Conservation (phyloP, 306 rosid genomes). For the Ormosia emarginata region DNA sequence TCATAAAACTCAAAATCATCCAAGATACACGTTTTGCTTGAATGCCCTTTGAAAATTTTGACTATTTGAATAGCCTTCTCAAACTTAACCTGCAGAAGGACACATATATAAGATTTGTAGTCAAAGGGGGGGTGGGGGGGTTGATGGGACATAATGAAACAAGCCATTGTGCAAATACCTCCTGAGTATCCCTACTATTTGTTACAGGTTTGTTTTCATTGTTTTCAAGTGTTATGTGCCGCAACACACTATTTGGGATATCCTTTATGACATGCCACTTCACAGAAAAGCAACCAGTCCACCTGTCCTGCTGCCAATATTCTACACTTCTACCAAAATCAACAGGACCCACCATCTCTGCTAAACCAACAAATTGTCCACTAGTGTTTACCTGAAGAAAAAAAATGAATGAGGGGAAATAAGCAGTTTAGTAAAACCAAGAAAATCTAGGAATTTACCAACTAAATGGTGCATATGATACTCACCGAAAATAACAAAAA, state of each 20-base stretch:
- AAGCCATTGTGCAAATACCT: constrained; percentile 34
- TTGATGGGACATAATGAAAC: background rate
- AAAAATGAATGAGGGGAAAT: background rate
- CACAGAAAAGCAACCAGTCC: constrained; percentile 57
- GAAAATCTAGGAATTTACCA: background rate
- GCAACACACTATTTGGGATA: constrained; percentile 38
- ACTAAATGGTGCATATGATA: background rate
- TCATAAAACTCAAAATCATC: constrained; percentile 58
- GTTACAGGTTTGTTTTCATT: constrained; percentile 58
- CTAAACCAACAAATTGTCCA: constrained; percentile 57
- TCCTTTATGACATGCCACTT: constrained; percentile 61
- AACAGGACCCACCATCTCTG: constrained; percentile 53
- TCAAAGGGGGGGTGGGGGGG: background rate
- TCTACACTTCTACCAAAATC: constrained; percentile 38
- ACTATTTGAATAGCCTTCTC: constrained; percentile 39
- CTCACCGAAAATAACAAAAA: constrained; percentile 54
- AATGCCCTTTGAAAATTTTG: constrained; percentile 43
- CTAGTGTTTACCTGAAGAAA: constrained; percentile 47
- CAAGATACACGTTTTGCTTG: constrained; percentile 41
- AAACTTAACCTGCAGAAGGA: constrained; percentile 41
- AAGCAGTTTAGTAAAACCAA: background rate
- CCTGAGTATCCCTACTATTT: constrained; percentile 57
- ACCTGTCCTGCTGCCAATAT: constrained; percentile 60
- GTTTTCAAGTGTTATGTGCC: constrained; percentile 55
- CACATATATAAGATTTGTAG: background rate